Conservation (phyloP, 2,329 filamentous ascomycete genomes). For the Fusarium falciforme region DNA sequence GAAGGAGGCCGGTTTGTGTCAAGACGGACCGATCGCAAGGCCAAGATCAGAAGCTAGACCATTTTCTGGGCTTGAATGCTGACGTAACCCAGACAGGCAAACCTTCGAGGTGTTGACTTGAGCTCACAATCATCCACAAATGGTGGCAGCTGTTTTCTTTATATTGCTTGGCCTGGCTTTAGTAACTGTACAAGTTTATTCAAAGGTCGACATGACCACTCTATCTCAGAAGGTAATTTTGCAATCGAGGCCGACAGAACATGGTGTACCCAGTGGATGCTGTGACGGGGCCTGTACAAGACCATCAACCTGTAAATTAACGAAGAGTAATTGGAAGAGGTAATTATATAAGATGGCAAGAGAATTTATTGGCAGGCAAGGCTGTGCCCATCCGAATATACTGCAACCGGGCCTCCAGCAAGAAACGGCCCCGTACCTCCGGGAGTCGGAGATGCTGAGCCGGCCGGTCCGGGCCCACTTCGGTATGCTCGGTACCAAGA, state of each 20-base stretch:
- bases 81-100: background rate
- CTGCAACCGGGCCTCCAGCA: background rate
- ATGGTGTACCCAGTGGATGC: background rate
- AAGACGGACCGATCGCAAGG: background rate
- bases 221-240: background rate
- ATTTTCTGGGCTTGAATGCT: background rate
- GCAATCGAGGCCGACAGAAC: background rate
- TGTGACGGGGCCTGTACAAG: background rate
- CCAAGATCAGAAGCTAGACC: background rate
- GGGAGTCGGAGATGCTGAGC: background rate
- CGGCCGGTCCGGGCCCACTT: background rate
- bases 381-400: background rate
- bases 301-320: background rate
- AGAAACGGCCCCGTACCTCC: background rate
- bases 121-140: background rate
- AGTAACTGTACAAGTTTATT: background rate
- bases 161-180: background rate
- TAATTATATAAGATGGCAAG: background rate
- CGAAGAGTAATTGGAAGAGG: background rate
- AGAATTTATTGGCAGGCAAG: background rate
- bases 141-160: background rate
- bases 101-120: background rate
- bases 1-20: background rate
- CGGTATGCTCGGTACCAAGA: background rate
- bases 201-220: too few species aligned